Percentiles rank a stretch among this genome's conserved stretches.
Evolutionary conservation across 1,284 basidiomycete genomes (phyloP).

Genomic region (Apiotrichum siamense): DNA sequence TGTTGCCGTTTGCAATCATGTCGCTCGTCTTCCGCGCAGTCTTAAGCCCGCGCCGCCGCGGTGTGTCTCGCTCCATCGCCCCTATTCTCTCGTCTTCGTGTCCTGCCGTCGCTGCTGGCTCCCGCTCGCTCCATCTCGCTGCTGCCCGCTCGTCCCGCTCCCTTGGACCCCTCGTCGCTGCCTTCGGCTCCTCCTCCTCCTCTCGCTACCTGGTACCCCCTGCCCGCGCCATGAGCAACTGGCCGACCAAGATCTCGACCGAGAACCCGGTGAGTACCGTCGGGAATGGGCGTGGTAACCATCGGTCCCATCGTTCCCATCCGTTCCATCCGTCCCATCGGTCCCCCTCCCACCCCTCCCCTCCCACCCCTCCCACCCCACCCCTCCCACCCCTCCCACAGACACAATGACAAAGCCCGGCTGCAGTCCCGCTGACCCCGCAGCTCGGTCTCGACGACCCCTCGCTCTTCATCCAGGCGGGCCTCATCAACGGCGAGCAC

Average conservation of each 20-base stretch:
- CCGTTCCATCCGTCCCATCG: too few relatives aligned
- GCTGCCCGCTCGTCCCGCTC: not conserved
- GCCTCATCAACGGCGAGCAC: constrained; percentile 75
- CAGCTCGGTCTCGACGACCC: constrained; percentile 60
- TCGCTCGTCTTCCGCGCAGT: not conserved
- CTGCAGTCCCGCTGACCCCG: not conserved
- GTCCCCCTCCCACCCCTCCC: too few relatives aligned
- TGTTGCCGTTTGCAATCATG: not conserved
- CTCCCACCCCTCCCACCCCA: too few relatives aligned
- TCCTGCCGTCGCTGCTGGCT: too few relatives aligned
- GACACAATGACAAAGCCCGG: too few relatives aligned
- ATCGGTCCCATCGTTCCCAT: too few relatives aligned
- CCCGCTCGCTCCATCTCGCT: not conserved
- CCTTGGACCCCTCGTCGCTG: too few relatives aligned
- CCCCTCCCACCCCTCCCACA: not conserved
- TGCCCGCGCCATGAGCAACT: constrained; percentile 31
- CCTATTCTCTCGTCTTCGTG: not conserved
- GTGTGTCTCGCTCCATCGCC: not conserved
- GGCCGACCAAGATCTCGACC: constrained; percentile 33
- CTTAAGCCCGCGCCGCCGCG: not conserved
- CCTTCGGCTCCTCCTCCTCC: not conserved
- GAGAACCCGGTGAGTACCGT: constrained; percentile 33
- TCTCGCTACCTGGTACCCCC: not conserved
- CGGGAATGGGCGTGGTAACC: not conserved
- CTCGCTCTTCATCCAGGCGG: constrained; percentile 66